Conservation (phyloP, 768 basidiomycete species). For the Mycena kentingensis region DNA sequence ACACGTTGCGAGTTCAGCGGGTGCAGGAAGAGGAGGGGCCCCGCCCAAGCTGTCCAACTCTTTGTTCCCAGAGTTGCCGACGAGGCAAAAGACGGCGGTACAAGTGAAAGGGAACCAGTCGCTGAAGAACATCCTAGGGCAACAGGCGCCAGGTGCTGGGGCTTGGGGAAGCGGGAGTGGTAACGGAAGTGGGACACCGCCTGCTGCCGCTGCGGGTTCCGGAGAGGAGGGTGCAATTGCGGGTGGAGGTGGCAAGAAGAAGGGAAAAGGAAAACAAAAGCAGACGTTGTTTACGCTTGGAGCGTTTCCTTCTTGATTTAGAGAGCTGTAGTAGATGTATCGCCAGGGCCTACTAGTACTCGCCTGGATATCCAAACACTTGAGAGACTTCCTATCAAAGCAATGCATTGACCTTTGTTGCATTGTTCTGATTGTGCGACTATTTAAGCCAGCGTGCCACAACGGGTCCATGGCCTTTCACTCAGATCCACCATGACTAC, state of each 20-base stretch:
- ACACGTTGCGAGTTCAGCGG: slow-evolving; percentile 9
- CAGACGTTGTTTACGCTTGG: slow-evolving; percentile 77
- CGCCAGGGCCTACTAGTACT: neutral
- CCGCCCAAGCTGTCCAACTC: slow-evolving; percentile 53
- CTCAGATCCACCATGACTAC: no score
- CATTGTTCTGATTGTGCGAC: neutral
- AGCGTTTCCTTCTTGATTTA: slow-evolving; percentile 43
- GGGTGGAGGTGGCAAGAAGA: slow-evolving; percentile 54
- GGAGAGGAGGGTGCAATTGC: slow-evolving; percentile 53
- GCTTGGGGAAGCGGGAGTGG: slow-evolving; percentile 43
- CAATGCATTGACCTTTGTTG: neutral
- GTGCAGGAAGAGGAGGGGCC: slow-evolving; percentile 20
- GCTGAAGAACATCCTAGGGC: slow-evolving; percentile 66
- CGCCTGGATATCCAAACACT: neutral
- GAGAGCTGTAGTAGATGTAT: neutral
- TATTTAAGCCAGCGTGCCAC: neutral
- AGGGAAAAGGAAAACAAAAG: slow-evolving; percentile 81
- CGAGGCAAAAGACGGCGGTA: slow-evolving; percentile 48
- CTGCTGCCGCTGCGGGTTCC: slow-evolving; percentile 21
- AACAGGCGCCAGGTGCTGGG: slow-evolving; percentile 37
- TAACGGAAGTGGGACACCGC: slow-evolving; percentile 1
- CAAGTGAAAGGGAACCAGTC: slow-evolving; percentile 68
- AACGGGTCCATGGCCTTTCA: no score
- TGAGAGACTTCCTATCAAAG: neutral
- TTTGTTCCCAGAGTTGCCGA: slow-evolving; percentile 73